phyloP scores from a whole-genome alignment of 352 stramenopile genomes.

The Phytophthora uliginosa region DNA sequence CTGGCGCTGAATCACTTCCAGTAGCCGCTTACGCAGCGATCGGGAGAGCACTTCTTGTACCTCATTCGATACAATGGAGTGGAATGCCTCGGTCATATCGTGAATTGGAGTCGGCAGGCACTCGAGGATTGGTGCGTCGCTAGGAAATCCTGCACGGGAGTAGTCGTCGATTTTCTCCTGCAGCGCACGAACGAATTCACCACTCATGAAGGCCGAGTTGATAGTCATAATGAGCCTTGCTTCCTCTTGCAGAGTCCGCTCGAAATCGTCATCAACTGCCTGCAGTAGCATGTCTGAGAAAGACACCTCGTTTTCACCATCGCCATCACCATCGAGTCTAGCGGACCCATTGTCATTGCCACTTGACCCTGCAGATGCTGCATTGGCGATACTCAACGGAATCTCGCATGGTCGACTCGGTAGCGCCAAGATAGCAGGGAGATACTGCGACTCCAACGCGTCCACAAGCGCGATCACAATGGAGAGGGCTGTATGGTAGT shows the following conservation, averaged over 20 bases:
- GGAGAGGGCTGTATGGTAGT: conserved; percentile 85
- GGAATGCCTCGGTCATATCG: conserved; percentile 78
- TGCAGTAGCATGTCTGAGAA: conserved; percentile 87
- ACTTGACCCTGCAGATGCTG: conserved; percentile 7
- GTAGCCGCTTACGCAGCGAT: conserved; percentile 56
- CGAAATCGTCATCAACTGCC: conserved; percentile 83
- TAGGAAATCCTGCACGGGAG: conserved; percentile 54
- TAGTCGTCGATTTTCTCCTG: conserved; percentile 71
- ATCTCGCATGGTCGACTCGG: conserved; percentile 72
- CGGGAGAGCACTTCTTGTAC: conserved; percentile 68
- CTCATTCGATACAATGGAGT: conserved; percentile 79
- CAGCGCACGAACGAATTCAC: conserved; percentile 74
- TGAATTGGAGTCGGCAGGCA: conserved; percentile 79
- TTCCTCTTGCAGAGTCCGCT: conserved; percentile 68
- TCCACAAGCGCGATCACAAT: conserved; percentile 89
- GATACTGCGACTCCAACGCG: conserved; percentile 81
- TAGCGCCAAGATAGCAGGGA: conserved; percentile 79
- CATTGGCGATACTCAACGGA: conserved; percentile 39
- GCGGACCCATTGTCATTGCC: background rate
- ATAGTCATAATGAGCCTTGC: conserved; percentile 91
- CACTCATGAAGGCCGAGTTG: conserved; percentile 86
- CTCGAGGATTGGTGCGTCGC: conserved; percentile 69
- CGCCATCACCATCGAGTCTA: conserved; percentile 20
- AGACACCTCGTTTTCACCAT: conserved; percentile 52
- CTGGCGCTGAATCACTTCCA: conserved; percentile 51